Evolutionary conservation across 2,329 filamentous ascomycete genomes (phyloP), one percentile per base, ranked within the genome.

Genomic region (Ascomycota sp.): DNA sequence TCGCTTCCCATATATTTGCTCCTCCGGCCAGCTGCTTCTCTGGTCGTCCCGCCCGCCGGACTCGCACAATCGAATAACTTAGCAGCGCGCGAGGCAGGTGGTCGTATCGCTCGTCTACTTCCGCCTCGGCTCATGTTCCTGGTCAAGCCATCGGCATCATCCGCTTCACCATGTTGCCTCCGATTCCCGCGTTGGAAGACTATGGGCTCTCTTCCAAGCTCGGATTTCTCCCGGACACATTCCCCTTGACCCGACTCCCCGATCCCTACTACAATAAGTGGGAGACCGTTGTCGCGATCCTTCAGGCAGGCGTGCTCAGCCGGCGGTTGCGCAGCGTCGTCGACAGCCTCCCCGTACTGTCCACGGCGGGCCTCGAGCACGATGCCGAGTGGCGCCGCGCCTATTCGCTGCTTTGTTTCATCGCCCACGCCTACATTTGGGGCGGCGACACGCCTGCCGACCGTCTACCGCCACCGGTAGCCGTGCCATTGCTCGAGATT

Each of bases 351-450:
- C 83, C 86, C 7, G 63, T 92, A 35, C 70, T 98, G 40, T 82
- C 79, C 35, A 91, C 84, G 32, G 64, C 72, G 42, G 73, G 79
- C 47, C 72, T 98, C 45, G 69, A 77, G 54, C 73, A 78, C 41
- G 80, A 86, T 45, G 66, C 77, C 38, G 83, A 98, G 65, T 95
- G 86, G 89, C 73, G 82, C 47, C 70, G 89, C 47, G 89, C 89
- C 40, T 95, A 95, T 58, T 77, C 78, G 38, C 65, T 93, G 35
- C 65, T 98, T 37, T 77, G 73, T 38, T 93, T 95, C 57, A 82
- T 95, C 55, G 69, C 83, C 27, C 86, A 98, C 58, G 79, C 76
- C 43, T 98, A 95, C 58, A 81, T 98, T 49, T 98, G 89, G 89
- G 81, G 82, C 48, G 86, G 82, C 53, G 78, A 91, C 47, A 68